phyloP scores from a whole-genome alignment of 2,329 filamentous ascomycete genomes.

The Colletotrichum sp. region DNA sequence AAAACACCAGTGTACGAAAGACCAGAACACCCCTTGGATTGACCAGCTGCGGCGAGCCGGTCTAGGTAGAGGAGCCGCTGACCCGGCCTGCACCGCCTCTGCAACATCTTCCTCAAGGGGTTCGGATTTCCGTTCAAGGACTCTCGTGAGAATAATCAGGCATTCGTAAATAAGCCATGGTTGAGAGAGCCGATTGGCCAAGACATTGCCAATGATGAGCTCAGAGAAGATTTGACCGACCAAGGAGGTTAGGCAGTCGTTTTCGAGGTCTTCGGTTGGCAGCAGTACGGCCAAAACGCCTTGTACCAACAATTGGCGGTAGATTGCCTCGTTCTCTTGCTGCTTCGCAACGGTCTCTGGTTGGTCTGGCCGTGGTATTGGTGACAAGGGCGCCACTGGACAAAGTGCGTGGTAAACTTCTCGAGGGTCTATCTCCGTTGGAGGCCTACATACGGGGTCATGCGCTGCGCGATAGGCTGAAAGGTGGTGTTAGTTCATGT shows the following conservation, averaged over 20 bases:
- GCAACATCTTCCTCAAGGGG: constrained; percentile 13
- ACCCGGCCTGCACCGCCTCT: not conserved
- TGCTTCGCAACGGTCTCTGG: constrained; percentile 62
- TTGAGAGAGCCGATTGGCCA: constrained; percentile 82
- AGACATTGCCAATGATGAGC: constrained; percentile 82
- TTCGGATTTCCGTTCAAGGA: constrained; percentile 33
- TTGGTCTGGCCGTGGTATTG: constrained; percentile 67
- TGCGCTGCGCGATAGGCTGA: constrained; percentile 73
- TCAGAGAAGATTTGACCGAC: constrained; percentile 90
- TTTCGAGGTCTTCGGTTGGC: constrained; percentile 91
- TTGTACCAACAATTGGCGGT: constrained; percentile 87
- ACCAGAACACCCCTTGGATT: constrained; percentile 57
- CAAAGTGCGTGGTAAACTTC: constrained; percentile 83
- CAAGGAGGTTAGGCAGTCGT: constrained; percentile 81
- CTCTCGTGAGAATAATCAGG: constrained; percentile 72
- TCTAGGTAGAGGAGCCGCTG: not conserved
- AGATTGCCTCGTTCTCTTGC: constrained; percentile 77
- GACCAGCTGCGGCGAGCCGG: constrained; percentile 37
- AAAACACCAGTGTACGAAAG: constrained; percentile 59
- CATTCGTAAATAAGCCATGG: constrained; percentile 89
- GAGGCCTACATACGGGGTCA: constrained; percentile 59
- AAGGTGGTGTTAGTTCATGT: not conserved
- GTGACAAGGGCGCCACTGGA: constrained; percentile 81
- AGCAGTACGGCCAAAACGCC: constrained; percentile 82
- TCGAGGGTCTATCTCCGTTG: constrained; percentile 66